Conservation (phyloP, 345 rosid species). For the Populus alba region DNA sequence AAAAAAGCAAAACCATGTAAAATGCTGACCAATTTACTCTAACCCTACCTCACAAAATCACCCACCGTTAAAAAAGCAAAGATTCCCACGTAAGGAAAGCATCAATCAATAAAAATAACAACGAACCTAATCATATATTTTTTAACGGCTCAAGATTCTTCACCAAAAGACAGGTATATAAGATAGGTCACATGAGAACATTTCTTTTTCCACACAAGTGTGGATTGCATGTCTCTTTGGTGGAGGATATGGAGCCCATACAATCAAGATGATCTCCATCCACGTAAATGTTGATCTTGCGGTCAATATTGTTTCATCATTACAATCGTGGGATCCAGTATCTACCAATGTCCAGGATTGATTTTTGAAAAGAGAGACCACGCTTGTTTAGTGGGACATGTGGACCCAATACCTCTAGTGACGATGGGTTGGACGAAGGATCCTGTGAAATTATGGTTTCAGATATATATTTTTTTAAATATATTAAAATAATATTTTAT, state of each 20-base stretch:
- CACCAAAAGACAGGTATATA: not conserved
- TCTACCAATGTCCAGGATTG: no score
- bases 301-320: not conserved
- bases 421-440: no score
- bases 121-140: not conserved
- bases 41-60: not conserved
- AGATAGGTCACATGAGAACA: not conserved
- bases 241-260: not conserved
- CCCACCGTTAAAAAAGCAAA: slow-evolving; percentile 5
- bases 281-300: slow-evolving; percentile 5
- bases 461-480: no score
- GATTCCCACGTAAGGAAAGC: not conserved
- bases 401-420: not conserved
- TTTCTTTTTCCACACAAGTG: not conserved
- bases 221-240: no score
- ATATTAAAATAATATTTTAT: no score
- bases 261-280: not conserved
- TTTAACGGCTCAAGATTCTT: slow-evolving; percentile 7
- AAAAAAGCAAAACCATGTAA: not conserved
- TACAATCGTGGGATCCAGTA: not conserved
- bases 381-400: not conserved
- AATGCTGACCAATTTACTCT: not conserved
- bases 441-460: no score
- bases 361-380: not conserved
- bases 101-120: not conserved